Conservation (phyloP, 2,329 filamentous ascomycete genomes). For the Keithomyces neogunnii region DNA sequence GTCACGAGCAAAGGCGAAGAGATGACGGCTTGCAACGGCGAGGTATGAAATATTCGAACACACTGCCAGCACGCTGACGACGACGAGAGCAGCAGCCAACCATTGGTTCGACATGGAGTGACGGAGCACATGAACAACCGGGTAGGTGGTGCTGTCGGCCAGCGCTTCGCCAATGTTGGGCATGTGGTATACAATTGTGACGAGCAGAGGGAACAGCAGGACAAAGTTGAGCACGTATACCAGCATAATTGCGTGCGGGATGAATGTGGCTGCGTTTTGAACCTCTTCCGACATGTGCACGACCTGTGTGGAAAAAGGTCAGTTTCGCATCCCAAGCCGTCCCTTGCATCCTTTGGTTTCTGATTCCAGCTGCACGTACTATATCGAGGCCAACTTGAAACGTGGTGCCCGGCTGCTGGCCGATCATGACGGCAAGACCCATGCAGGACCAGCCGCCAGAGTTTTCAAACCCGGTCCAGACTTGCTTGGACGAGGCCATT, state of each 20-base stretch:
- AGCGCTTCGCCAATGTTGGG: not conserved
- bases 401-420: constrained; percentile 9
- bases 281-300: constrained; percentile 12
- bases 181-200: not conserved
- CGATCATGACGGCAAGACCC: constrained; percentile 9
- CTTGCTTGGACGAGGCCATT: constrained; percentile 4
- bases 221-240: constrained; percentile 3
- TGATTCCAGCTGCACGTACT: not conserved
- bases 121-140: not conserved
- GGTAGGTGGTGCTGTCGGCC: not conserved
- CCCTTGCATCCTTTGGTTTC: not conserved
- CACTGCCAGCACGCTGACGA: not conserved
- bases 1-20: not conserved
- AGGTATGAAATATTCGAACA: not conserved
- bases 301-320: not conserved
- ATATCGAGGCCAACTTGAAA: constrained; percentile 9
- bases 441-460: constrained; percentile 9
- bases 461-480: constrained; percentile 10
- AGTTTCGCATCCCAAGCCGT: too few relatives aligned
- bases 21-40: not conserved
- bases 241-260: constrained; percentile 8
- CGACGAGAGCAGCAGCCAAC: not conserved
- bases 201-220: not conserved
- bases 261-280: constrained; percentile 8
- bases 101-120: not conserved